Base-by-base conservation (phyloP, 1,139 yeast genomes). In the Saccharomycopsis phalli region DNA sequence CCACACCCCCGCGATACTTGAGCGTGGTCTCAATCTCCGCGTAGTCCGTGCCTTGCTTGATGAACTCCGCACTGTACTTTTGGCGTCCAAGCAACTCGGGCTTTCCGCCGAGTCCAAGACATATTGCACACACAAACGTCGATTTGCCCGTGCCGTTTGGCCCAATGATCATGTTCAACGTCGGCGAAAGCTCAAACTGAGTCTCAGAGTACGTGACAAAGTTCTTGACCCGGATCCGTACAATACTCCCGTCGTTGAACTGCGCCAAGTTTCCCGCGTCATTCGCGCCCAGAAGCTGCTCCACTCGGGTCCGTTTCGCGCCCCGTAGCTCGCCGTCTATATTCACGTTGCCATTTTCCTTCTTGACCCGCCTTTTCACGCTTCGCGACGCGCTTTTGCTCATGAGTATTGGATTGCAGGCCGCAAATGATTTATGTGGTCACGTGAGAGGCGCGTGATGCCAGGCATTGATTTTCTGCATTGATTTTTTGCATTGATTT, bases 111-210 rank as follows among this genome's bases (percentile, higher is more conserved):
- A 93, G 63, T 0, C 96, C 96, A 31, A 93, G 65, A 57, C 95
- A 91, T 1, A 91, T 76, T 0, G 97, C 97, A 45, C 96, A 86
- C 4, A 91, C 95, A 51, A 91, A 74, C 0, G 98, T 86, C 37
- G 93, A 79, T 56, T 93, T 93, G 4, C 99, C 99, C 0, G 95
- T 77, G 30, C 99, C 99, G 56, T 93, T 93, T 4, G 98, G 97
- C 0, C 97, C 98, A 42, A 91, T 82, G 45, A 93, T 82, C 84
- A 93, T 76, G 57, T 93, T 93, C 55, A 93, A 66, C 2, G 80
- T 69, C 0, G 97, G 96, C 0, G 94, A 83, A 39, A 88, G 68
- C 34, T 68, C 66, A 58, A 86, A 88, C 55, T 82, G 91, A 0
- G 91, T 82, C 43, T 74, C 65, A 2, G 77, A 62, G 55, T 88